Percentiles rank a stretch among this genome's conserved stretches.
Evolutionary conservation across 2,329 filamentous ascomycete genomes (phyloP).

Genomic region (Phyllosticta citribraziliensis): DNA sequence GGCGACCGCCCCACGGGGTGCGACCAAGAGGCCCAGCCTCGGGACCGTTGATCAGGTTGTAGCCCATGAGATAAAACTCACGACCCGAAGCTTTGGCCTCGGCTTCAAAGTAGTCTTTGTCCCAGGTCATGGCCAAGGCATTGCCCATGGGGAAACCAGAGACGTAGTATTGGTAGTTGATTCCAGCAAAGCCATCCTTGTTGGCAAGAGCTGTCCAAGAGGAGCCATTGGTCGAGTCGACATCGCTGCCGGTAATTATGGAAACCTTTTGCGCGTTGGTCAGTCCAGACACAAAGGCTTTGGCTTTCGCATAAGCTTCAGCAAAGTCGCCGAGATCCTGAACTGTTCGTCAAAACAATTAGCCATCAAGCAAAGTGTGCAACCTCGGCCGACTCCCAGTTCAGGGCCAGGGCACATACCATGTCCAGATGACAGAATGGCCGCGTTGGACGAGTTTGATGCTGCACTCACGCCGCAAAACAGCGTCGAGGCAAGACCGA

Average conservation of each 20-base stretch:
- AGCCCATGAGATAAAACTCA: conserved; percentile 16
- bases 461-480: conserved; percentile 1
- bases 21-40: conserved; percentile 3
- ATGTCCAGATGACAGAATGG: conserved; percentile 3
- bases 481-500: conserved; percentile 6
- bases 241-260: conserved; percentile 5
- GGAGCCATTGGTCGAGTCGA: conserved; percentile 5
- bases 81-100: conserved; percentile 14
- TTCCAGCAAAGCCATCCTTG: conserved; percentile 16
- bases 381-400: too few relatives aligned
- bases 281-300: conserved; percentile 1
- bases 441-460: background rate
- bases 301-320: conserved; percentile 1
- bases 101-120: conserved; percentile 13
- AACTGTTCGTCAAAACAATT: background rate
- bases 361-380: too few relatives aligned
- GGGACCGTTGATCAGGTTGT: conserved; percentile 16
- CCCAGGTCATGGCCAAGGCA: conserved; percentile 18
- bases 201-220: conserved; percentile 15
- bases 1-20: conserved; percentile 3
- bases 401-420: background rate
- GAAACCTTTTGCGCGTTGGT: conserved; percentile 5
- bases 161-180: conserved; percentile 17
- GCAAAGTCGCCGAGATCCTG: conserved; percentile 4
- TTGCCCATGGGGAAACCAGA: conserved; percentile 16